Evolutionary conservation across 805 yeast genomes (phyloP), one percentile per base, ranked within the genome.

Genomic region (Scheffersomyces amazonensis): DNA sequence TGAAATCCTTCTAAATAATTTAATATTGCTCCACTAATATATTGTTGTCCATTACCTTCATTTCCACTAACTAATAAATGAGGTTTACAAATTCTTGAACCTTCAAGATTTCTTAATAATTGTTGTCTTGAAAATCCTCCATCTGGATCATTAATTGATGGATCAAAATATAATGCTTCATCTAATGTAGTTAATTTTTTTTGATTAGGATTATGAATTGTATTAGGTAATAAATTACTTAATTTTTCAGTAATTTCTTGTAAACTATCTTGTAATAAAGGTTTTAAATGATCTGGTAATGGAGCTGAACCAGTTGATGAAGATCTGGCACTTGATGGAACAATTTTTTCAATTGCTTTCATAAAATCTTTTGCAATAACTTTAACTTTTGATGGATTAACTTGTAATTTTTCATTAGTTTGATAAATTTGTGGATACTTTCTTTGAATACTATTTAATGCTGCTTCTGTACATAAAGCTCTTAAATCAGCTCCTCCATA

Each of bases 401-500:
- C 83, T 32, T 69, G 59, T 31, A 91, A 69, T 54, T 89, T 91
- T 34, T 84, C 85, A 37, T 75, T 71, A 8, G 90, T 75, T 45
- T 74, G 65, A 60, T 93, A 93, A 32, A 93, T 91, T 60, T 93
- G 98, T 0, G 99, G 99, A 49, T 83, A 91, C 32, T 83, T 78
- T 46, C 98, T 69, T 62, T 91, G 97, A 29, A 93, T 91, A 52
- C 96, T 83, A 52, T 84, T 82, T 44, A 93, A 69, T 0, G 98
- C 98, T 21, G 97, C 90, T 57, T 93, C 99, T 0, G 98, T 91
- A 58, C 98, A 89, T 21, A 93, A 66, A 0, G 98, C 96, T 39
- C 96, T 70, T 45, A 93, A 67, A 60, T 93, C 99, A 2, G 99
- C 98, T 67, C 99, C 99, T 33, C 99, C 99, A 54, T 87, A 93